A percentile compares a stretch with the other conserved stretches of the same genome.
phyloP scores from a whole-genome alignment of 768 basidiomycete species.

The Trametes sanguinea region DNA sequence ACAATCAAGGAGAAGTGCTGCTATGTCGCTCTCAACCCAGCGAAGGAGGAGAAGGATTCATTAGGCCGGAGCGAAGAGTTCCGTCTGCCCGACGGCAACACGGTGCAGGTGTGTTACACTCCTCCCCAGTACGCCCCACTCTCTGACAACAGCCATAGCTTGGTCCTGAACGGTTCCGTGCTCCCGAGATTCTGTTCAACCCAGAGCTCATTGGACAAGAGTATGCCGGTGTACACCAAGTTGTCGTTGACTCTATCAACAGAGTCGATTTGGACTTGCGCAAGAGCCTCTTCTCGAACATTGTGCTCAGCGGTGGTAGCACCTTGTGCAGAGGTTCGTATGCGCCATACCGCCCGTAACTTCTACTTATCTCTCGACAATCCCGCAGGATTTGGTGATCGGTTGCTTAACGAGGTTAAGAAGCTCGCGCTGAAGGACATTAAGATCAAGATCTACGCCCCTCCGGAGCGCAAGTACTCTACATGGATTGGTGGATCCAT shows the following conservation, averaged over 20 bases:
- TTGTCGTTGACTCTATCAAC: constrained; percentile 97
- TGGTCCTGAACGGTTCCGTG: constrained; percentile 92
- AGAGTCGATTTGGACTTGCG: constrained; percentile 95
- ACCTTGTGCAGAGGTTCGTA: constrained; percentile 87
- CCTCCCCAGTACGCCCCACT: too few species aligned
- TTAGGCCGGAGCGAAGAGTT: constrained; percentile 82
- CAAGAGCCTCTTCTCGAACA: constrained; percentile 93
- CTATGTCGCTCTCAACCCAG: constrained; percentile 89
- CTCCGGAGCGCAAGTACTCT: constrained; percentile 98
- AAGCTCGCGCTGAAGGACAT: constrained; percentile 93
- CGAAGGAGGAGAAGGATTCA: constrained; percentile 94
- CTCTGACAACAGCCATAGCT: constrained; percentile 53
- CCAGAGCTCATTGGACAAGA: constrained; percentile 96
- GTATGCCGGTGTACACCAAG: constrained; percentile 96
- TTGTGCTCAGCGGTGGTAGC: constrained; percentile 95
- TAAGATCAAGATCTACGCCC: constrained; percentile 99
- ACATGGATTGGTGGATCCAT: constrained; percentile 98
- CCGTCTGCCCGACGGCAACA: constrained; percentile 91
- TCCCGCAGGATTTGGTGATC: constrained; percentile 87
- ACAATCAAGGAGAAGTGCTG: constrained; percentile 99
- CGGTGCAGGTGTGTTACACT: constrained; percentile 66
- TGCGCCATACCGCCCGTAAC: constrained; percentile 2
- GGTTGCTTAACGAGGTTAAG: constrained; percentile 94
- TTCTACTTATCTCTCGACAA: constrained; percentile 23
- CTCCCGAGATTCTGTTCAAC: constrained; percentile 97